Evolutionary conservation across 108 stramenopile genomes (phyloP).

Genomic region (Stephanodiscus minutulus): DNA sequence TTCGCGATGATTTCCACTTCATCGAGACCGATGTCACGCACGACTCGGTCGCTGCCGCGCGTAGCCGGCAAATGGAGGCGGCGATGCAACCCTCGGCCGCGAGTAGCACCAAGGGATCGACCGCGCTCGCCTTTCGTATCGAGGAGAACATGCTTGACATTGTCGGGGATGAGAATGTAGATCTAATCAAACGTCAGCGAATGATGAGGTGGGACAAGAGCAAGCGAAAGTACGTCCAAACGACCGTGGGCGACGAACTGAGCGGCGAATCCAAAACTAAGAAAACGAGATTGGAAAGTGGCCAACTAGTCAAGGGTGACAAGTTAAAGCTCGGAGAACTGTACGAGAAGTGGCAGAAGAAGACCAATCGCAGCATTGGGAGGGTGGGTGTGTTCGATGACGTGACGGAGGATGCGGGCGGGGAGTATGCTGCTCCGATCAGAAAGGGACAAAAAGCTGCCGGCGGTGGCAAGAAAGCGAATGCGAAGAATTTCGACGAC

Average conservation of each 20-base stretch:
- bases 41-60: constrained; percentile 68
- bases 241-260: constrained; percentile 83
- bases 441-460: constrained; percentile 50
- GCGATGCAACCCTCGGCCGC: constrained; percentile 86
- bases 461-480: constrained; percentile 18
- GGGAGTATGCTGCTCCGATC: constrained; percentile 11
- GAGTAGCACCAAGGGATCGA: constrained; percentile 56
- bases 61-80: constrained; percentile 79
- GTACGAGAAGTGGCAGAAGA: constrained; percentile 97
- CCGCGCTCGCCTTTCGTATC: constrained; percentile 60
- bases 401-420: constrained; percentile 56
- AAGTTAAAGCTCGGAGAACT: constrained; percentile 93
- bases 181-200: constrained; percentile 85
- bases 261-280: constrained; percentile 78
- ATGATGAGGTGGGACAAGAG: constrained; percentile 98
- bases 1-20: constrained; percentile 81
- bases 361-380: constrained; percentile 89
- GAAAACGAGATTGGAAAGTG: constrained; percentile 83
- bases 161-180: constrained; percentile 93
- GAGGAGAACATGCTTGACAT: constrained; percentile 95
- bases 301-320: constrained; percentile 84
- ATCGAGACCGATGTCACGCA: constrained; percentile 85
- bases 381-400: constrained; percentile 88
- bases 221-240: constrained; percentile 90
- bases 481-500: constrained; percentile 29